These are phyloP conservation scores for Erigeron philadelphicus DNA, from an alignment of 140 eudicot species.

Conservation along the genomic window DNA sequence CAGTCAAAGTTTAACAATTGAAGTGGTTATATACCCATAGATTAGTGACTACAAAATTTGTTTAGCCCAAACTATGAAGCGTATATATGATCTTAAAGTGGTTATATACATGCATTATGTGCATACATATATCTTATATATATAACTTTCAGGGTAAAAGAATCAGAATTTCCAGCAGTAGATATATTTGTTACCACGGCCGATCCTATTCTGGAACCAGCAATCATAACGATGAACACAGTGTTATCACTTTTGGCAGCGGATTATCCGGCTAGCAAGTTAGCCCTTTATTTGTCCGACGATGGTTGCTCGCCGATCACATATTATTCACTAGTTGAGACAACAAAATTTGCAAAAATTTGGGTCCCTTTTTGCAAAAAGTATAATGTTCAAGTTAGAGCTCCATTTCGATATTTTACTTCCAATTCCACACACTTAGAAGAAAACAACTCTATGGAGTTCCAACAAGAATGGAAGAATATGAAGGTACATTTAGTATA, in stretches of 20 bases:
- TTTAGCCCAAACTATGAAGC: too few species aligned
- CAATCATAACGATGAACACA: conserved; percentile 51
- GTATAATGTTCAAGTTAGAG: conserved; percentile 44
- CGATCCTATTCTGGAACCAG: conserved; percentile 49
- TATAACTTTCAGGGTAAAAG: conserved; percentile 19
- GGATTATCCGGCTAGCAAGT: conserved; percentile 48
- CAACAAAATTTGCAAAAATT: conserved; percentile 43
- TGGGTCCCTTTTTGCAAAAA: conserved; percentile 74
- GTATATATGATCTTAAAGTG: too few species aligned
- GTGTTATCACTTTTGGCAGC: conserved; percentile 53
- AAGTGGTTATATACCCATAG: too few species aligned
- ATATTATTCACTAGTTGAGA: conserved; percentile 38
- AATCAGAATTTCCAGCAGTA: conserved; percentile 44
- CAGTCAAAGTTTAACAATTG: too few species aligned
- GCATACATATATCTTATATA: too few species aligned
- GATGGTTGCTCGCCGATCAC: conserved; percentile 55
- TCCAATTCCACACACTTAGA: conserved; percentile 21
- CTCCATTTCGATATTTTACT: conserved; percentile 52
- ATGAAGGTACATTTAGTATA: conserved; percentile 49
- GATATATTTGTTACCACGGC: conserved; percentile 71
- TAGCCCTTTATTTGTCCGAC: conserved; percentile 61
- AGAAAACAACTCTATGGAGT: conserved; percentile 25
- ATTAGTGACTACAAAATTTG: too few species aligned
- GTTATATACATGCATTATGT: too few species aligned
- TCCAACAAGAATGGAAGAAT: conserved; percentile 46